phyloP scores from a whole-genome alignment of 331 rosid genomes.

The Acacia pycnantha region DNA sequence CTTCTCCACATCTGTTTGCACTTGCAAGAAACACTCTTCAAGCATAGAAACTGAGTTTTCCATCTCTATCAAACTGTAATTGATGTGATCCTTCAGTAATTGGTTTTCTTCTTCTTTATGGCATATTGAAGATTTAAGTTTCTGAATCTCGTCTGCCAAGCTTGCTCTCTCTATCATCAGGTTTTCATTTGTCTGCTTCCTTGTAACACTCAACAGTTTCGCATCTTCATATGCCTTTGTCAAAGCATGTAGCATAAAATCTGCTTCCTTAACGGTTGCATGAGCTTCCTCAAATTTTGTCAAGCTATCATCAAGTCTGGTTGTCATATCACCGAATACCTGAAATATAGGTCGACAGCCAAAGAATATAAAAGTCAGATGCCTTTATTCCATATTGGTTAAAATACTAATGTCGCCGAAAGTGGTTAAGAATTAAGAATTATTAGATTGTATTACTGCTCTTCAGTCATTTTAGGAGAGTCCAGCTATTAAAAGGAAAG shows the following conservation, averaged over 20 bases:
- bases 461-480: slow-evolving; percentile 4
- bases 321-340: slow-evolving; percentile 42
- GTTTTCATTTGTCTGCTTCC: slow-evolving; percentile 70
- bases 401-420: slow-evolving; percentile 2
- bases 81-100: slow-evolving; percentile 50
- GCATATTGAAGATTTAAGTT: slow-evolving; percentile 50
- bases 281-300: slow-evolving; percentile 73
- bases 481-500: slow-evolving; percentile 20
- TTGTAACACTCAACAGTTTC: slow-evolving; percentile 56
- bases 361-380: slow-evolving; percentile 26
- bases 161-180: slow-evolving; percentile 58
- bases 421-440: slow-evolving; percentile 17
- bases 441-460: neutral
- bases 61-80: slow-evolving; percentile 57
- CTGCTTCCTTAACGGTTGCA: slow-evolving; percentile 79
- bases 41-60: slow-evolving; percentile 52
- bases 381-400: slow-evolving; percentile 17
- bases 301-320: slow-evolving; percentile 40
- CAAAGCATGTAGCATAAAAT: slow-evolving; percentile 76
- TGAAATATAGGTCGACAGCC: slow-evolving; percentile 35
- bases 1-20: slow-evolving; percentile 62
- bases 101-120: slow-evolving; percentile 59
- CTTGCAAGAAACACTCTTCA: slow-evolving; percentile 61
- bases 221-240: slow-evolving; percentile 74
- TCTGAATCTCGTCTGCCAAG: slow-evolving; percentile 61